These are phyloP conservation scores for Ambrosia artemisiifolia DNA, from an alignment of 129 eudicot genomes.

Conservation along the genomic window DNA sequence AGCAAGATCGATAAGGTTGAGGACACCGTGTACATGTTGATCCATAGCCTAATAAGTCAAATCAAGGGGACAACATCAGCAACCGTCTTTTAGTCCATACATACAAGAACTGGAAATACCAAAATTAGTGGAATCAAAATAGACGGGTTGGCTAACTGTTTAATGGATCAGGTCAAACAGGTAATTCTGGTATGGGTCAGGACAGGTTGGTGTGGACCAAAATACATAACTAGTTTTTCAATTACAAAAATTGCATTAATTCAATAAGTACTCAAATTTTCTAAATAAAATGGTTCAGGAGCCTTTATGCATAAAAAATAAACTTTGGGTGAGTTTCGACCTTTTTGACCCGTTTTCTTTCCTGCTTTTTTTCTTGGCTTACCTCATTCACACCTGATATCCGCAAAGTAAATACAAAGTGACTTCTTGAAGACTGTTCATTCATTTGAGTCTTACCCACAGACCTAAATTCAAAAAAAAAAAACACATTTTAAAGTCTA, in stretches of 20 bases:
- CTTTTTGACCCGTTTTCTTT: not conserved
- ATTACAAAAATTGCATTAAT: not conserved
- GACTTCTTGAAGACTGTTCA: conserved; percentile 96
- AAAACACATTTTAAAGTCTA: not conserved
- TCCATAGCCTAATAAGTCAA: conserved; percentile 60
- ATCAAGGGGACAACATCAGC: not conserved
- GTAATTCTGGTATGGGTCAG: not conserved
- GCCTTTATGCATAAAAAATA: not conserved
- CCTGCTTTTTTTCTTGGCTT: not conserved
- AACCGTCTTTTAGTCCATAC: not conserved
- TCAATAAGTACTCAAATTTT: not conserved
- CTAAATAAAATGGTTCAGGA: not conserved
- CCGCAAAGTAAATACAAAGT: conserved; percentile 92
- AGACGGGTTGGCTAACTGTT: not conserved
- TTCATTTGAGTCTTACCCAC: conserved; percentile 98
- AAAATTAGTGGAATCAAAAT: too few relatives aligned
- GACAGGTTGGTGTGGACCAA: not conserved
- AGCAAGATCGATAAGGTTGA: conserved; percentile 94
- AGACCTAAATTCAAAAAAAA: conserved; percentile 49
- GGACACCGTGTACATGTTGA: conserved; percentile 92
- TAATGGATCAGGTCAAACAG: not conserved
- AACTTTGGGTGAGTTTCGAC: not conserved
- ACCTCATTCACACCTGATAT: conserved; percentile 91
- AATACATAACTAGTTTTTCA: not conserved
- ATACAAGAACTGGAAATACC: not conserved